Evolutionary conservation across 441 rosid species (phyloP).

Genomic region (Aleurites moluccanus): DNA sequence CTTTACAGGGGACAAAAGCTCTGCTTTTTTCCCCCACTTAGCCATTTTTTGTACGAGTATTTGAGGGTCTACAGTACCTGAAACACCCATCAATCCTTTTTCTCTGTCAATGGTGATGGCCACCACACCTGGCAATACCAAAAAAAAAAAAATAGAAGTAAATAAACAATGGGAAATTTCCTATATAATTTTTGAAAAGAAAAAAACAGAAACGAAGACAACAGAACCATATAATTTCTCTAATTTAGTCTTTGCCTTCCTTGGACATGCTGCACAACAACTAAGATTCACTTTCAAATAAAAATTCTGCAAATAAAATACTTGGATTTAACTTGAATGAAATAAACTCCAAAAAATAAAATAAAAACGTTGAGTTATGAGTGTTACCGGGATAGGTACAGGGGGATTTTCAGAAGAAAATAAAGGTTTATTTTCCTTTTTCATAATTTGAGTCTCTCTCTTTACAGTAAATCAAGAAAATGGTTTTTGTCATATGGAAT

Average conservation of each 20-base stretch:
- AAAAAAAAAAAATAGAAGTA: neutral
- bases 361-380: neutral
- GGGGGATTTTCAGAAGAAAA: neutral
- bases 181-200: neutral
- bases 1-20: neutral
- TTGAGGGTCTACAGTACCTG: neutral
- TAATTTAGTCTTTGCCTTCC: neutral
- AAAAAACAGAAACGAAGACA: too few species aligned
- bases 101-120: neutral
- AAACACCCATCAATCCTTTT: neutral
- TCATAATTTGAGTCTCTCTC: neutral
- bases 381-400: neutral
- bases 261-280: neutral
- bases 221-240: neutral
- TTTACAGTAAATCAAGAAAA: neutral
- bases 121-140: neutral
- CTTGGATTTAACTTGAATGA: neutral
- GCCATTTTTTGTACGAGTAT: neutral
- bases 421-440: neutral
- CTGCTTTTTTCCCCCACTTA: slow-evolving; percentile 5
- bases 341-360: neutral
- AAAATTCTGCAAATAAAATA: neutral
- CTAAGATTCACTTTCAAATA: slow-evolving; percentile 1
- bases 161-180: neutral
- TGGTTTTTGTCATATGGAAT: neutral